phyloP scores from a whole-genome alignment of 2,329 filamentous ascomycete genomes.

The Aspergillus sclerotialis region DNA sequence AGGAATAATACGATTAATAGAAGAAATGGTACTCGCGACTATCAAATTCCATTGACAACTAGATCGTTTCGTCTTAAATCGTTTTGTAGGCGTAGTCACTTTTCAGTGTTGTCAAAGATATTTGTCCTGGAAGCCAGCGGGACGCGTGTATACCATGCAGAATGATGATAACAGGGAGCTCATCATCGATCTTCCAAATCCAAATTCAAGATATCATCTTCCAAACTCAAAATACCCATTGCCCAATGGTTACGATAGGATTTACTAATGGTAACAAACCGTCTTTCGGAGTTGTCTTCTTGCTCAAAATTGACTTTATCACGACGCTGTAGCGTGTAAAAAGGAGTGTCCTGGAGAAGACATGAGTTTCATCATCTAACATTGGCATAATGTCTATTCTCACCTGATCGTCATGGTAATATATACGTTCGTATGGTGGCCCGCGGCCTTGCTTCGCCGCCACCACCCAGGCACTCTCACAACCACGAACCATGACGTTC shows the following conservation, averaged over 20 bases:
- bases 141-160: too few species aligned
- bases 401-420: conserved; percentile 11
- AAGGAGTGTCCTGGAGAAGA: not conserved
- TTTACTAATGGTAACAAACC: conserved; percentile 55
- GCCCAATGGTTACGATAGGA: conserved; percentile 65
- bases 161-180: not conserved
- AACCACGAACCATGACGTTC: conserved; percentile 71
- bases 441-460: conserved; percentile 66
- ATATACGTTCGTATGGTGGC: conserved; percentile 57
- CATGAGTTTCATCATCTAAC: too few species aligned
- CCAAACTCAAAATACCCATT: conserved; percentile 69
- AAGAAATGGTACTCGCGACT: too few species aligned
- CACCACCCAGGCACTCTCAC: conserved; percentile 76
- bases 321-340: not conserved
- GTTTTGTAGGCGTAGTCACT: too few species aligned
- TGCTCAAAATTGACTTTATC: conserved; percentile 6
- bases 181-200: conserved; percentile 40
- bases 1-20: too few species aligned
- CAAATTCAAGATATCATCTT: conserved; percentile 63
- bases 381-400: conserved; percentile 7
- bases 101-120: too few species aligned
- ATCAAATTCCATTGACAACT: too few species aligned
- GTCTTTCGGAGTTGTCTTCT: conserved; percentile 36
- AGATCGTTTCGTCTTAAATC: too few species aligned
- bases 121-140: too few species aligned